Percentiles rank a stretch among this genome's conserved stretches.
Conservation (phyloP, 495 filamentous ascomycete genomes). For the Lasiosphaeria miniovina region DNA sequence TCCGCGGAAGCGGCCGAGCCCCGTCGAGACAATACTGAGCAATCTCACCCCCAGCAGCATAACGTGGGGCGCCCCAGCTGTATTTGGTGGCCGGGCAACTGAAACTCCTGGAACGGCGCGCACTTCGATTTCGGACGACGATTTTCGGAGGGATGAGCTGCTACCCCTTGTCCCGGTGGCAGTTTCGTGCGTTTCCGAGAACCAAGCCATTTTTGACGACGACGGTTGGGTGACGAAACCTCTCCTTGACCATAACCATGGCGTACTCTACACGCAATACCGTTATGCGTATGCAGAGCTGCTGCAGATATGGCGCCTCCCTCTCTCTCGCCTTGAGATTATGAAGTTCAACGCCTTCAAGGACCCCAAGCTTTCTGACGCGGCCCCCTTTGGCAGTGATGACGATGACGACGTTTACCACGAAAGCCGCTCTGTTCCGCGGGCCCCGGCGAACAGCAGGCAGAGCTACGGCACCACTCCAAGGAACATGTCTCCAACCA, state of each 20-base stretch:
- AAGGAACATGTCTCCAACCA: conserved; percentile 41
- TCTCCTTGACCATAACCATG: conserved; percentile 63
- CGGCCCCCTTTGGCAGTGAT: conserved; percentile 25
- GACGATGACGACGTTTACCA: conserved; percentile 28
- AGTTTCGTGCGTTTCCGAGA: conserved; percentile 67
- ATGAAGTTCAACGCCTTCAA: conserved; percentile 73
- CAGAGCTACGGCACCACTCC: conserved; percentile 23
- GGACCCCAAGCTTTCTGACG: conserved; percentile 33
- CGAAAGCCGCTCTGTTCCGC: conserved; percentile 24
- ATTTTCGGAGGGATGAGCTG: conserved; percentile 38
- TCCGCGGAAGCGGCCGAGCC: conserved; percentile 61
- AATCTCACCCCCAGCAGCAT: conserved; percentile 57
- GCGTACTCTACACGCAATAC: conserved; percentile 64
- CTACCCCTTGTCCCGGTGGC: conserved; percentile 41
- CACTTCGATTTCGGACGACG: conserved; percentile 48
- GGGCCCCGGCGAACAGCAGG: conserved; percentile 15
- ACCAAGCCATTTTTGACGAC: conserved; percentile 73
- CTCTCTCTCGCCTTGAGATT: conserved; percentile 71
- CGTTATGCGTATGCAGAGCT: conserved; percentile 78
- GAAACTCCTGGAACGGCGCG: conserved; percentile 40
- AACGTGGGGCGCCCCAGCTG: conserved; percentile 64
- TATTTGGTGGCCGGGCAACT: conserved; percentile 47
- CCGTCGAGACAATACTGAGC: conserved; percentile 63
- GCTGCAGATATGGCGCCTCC: conserved; percentile 77
- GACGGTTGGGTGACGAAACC: conserved; percentile 66